Percentiles rank a stretch among this genome's conserved stretches.
Evolutionary conservation across 768 basidiomycete genomes (phyloP).

Genomic region (Leccinum ochraceum): DNA sequence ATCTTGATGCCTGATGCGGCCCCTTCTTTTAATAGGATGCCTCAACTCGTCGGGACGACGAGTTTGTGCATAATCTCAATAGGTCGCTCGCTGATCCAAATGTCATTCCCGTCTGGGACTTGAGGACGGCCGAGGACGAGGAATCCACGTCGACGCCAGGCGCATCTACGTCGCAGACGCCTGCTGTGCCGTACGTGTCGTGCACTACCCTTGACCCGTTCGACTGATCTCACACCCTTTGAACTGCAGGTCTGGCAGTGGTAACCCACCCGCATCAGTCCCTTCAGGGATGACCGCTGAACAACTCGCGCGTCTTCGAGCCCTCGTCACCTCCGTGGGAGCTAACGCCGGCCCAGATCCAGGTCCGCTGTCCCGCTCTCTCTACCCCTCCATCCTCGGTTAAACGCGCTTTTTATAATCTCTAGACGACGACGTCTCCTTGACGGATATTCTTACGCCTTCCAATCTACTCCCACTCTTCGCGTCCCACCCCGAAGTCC

Average conservation of each 20-base stretch:
- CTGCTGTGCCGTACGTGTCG: conserved; percentile 31
- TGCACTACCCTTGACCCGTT: neutral
- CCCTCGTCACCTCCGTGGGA: conserved; percentile 50
- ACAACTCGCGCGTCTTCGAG: conserved; percentile 62
- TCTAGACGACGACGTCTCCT: conserved; percentile 51
- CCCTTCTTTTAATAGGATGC: conserved; percentile 51
- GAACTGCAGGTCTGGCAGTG: conserved; percentile 12
- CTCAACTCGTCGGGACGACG: conserved; percentile 63
- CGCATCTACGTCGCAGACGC: conserved; percentile 35
- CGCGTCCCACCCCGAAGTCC: conserved; percentile 63
- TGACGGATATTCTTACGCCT: conserved; percentile 76
- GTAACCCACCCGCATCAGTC: conserved; percentile 6
- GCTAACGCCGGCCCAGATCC: conserved; percentile 28
- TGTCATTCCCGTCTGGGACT: conserved; percentile 59
- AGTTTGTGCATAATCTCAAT: conserved; percentile 74
- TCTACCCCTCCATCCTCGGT: neutral
- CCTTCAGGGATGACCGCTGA: conserved; percentile 48
- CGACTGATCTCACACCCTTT: neutral
- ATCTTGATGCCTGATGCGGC: neutral
- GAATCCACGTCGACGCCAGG: conserved; percentile 46
- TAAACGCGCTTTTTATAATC: conserved; percentile 7
- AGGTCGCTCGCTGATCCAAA: conserved; percentile 67
- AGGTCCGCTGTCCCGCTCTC: conserved; percentile 12
- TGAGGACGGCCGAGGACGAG: conserved; percentile 39
- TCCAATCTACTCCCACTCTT: conserved; percentile 74